These are phyloP conservation scores for Xylaria sp. DNA, from an alignment of 2,329 filamentous ascomycete genomes.

Conservation along the genomic window DNA sequence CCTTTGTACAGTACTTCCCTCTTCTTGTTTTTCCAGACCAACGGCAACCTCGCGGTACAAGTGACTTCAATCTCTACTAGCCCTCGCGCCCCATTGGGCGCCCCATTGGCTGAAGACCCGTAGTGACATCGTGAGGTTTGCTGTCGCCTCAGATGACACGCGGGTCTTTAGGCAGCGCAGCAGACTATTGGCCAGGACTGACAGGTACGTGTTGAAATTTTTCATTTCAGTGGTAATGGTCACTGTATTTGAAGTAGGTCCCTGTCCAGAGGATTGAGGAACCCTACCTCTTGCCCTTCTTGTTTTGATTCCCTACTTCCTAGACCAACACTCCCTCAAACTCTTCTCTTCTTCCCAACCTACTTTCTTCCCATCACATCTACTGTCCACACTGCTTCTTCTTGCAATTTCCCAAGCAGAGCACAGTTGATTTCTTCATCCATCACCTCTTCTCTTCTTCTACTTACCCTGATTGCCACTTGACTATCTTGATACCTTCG, in stretches of 20 bases:
- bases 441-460: background rate
- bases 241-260: too few relatives aligned
- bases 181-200: background rate
- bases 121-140: constrained; percentile 16
- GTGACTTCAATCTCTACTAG: background rate
- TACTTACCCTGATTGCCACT: background rate
- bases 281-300: background rate
- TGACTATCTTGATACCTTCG: background rate
- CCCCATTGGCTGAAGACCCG: background rate
- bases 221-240: too few relatives aligned
- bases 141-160: background rate
- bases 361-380: background rate
- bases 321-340: background rate
- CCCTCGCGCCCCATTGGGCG: too few relatives aligned
- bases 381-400: background rate
- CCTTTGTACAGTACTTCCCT: background rate
- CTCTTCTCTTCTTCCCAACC: background rate
- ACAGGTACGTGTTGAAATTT: too few relatives aligned
- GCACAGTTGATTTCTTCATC: background rate
- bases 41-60: background rate
- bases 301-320: background rate
- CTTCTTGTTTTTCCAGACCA: background rate
- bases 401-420: background rate
- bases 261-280: background rate
- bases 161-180: background rate